Conservation (phyloP, 495 filamentous ascomycete species). For the Xylaria castorea region DNA sequence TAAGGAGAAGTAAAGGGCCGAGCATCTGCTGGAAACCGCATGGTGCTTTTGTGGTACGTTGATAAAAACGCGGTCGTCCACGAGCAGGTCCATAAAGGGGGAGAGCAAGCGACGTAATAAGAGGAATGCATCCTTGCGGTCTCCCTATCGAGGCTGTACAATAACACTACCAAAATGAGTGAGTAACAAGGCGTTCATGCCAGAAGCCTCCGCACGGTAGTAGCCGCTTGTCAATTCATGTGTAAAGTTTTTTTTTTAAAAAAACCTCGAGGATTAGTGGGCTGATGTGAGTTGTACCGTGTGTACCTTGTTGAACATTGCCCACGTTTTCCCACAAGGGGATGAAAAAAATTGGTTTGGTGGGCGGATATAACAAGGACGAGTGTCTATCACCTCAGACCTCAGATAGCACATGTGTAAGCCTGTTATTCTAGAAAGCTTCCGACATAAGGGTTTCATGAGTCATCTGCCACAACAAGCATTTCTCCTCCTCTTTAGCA, state of each 20-base stretch:
- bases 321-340: background rate
- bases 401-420: background rate
- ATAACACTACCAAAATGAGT: background rate
- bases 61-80: background rate
- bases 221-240: background rate
- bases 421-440: background rate
- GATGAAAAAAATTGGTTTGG: background rate
- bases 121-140: background rate
- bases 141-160: background rate
- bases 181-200: conserved; percentile 3
- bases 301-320: background rate
- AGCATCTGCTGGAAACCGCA: conserved; percentile 11
- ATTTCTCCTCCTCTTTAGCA: background rate
- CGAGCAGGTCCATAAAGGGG: background rate
- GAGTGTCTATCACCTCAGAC: background rate
- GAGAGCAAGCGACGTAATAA: background rate
- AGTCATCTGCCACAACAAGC: background rate
- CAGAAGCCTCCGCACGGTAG: background rate
- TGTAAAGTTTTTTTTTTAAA: background rate
- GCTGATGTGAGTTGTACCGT: conserved; percentile 1
- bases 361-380: background rate
- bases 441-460: background rate
- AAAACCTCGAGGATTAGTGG: background rate
- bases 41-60: conserved; percentile 4
- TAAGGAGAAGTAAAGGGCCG: background rate